Percentiles rank a stretch among this genome's conserved stretches.
These are phyloP conservation scores for Pistacia atlantica DNA, from an alignment of 345 rosid species.

Conservation along the genomic window DNA sequence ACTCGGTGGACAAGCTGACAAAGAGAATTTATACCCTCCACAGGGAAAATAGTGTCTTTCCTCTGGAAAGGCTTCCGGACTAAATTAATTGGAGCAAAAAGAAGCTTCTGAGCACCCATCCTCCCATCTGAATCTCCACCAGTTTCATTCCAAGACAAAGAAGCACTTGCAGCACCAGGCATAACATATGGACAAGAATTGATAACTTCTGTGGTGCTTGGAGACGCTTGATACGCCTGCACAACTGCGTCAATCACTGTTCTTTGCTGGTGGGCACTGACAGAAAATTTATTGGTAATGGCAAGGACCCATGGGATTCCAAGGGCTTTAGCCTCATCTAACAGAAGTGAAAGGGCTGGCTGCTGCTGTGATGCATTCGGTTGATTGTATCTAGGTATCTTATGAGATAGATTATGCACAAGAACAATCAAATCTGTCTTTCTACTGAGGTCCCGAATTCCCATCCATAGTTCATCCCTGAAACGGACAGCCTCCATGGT, in stretches of 20 bases:
- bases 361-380: constrained; percentile 49
- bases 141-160: constrained; percentile 70
- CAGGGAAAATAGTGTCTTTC: constrained; percentile 69
- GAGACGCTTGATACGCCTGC: constrained; percentile 77
- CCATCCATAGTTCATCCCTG: constrained; percentile 92
- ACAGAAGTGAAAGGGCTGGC: constrained; percentile 79
- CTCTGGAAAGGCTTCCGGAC: constrained; percentile 76
- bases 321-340: constrained; percentile 89
- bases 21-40: constrained; percentile 80
- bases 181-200: constrained; percentile 92
- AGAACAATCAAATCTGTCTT: constrained; percentile 87
- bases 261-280: constrained; percentile 94
- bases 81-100: constrained; percentile 68
- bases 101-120: constrained; percentile 57
- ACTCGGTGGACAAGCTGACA: constrained; percentile 71
- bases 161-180: constrained; percentile 67
- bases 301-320: constrained; percentile 98
- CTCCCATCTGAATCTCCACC: constrained; percentile 50
- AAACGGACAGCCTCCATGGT: constrained; percentile 66
- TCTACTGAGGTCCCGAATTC: constrained; percentile 69
- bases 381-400: constrained; percentile 65
- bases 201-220: constrained; percentile 61
- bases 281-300: constrained; percentile 94
- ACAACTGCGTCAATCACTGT: constrained; percentile 74
- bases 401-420: constrained; percentile 93